These are phyloP conservation scores for Lentinula boryana DNA, from an alignment of 768 basidiomycete genomes.

Conservation along the genomic window DNA sequence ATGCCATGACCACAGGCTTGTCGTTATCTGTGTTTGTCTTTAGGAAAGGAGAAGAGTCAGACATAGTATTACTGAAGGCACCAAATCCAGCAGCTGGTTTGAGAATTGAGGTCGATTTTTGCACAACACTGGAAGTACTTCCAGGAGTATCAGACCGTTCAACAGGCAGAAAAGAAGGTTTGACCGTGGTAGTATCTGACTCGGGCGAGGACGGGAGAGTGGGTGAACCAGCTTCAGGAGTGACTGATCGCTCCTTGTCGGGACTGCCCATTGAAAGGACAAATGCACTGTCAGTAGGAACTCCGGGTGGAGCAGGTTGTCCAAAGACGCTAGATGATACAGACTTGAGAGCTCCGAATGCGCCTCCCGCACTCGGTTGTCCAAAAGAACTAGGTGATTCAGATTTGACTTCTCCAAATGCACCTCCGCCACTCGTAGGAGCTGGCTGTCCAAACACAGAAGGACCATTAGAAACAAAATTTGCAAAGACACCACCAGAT, in stretches of 20 bases:
- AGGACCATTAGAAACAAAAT: constrained; percentile 4
- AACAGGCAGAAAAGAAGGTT: constrained; percentile 18
- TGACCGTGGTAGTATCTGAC: neutral
- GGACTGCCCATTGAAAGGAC: neutral
- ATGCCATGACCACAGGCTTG: constrained; percentile 30
- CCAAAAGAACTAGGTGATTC: neutral
- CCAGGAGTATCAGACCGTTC: constrained; percentile 7
- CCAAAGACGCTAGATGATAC: neutral
- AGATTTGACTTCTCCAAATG: neutral
- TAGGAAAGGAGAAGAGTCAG: constrained; percentile 50
- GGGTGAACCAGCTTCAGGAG: neutral
- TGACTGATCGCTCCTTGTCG: neutral
- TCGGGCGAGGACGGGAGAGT: neutral
- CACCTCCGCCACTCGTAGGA: neutral
- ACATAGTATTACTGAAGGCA: constrained; percentile 37
- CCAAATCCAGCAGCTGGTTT: constrained; percentile 29
- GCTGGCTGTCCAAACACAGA: constrained; percentile 5
- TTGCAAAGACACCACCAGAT: neutral
- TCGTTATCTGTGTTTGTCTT: constrained; percentile 23
- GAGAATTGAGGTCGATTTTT: constrained; percentile 30
- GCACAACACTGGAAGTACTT: constrained; percentile 35
- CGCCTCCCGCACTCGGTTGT: neutral
- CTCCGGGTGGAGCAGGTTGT: neutral
- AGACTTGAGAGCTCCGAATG: neutral
- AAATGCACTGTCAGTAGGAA: neutral